phyloP scores from a whole-genome alignment of 495 filamentous ascomycete species.

The Penicillium roqueforti region DNA sequence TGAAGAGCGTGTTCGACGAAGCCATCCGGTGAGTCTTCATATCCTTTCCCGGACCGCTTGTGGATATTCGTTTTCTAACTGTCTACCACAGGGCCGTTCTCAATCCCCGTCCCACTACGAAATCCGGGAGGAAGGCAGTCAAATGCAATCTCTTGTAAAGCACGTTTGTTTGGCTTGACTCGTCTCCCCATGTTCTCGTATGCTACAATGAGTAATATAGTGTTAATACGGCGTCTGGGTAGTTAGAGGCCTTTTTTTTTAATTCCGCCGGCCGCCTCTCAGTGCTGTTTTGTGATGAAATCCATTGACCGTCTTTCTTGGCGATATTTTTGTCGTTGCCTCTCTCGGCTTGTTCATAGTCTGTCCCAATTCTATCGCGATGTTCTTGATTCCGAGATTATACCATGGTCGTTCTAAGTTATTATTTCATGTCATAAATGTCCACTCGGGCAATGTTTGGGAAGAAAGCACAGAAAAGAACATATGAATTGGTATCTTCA shows the following conservation, averaged over 20 bases:
- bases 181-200: slow-evolving; percentile 22
- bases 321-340: not conserved
- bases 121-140: slow-evolving; percentile 53
- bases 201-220: slow-evolving; percentile 43
- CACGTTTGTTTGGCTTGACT: slow-evolving; percentile 11
- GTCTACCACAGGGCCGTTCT: slow-evolving; percentile 64
- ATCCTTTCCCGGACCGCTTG: not conserved
- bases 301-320: slow-evolving; percentile 22
- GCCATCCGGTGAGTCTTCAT: slow-evolving; percentile 73
- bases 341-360: not conserved
- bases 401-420: not conserved
- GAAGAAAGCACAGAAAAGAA: not conserved
- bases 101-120: slow-evolving; percentile 63
- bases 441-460: not conserved
- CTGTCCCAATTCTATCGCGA: not conserved
- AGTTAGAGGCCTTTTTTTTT: slow-evolving; percentile 25
- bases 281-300: slow-evolving; percentile 29
- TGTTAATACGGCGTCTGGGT: slow-evolving; percentile 47
- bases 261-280: slow-evolving; percentile 14
- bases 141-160: slow-evolving; percentile 77
- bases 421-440: not conserved
- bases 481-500: slow-evolving; percentile 14
- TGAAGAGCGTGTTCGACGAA: slow-evolving; percentile 98
- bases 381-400: not conserved
- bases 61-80: not conserved